phyloP scores from a whole-genome alignment of 2,329 filamentous ascomycete genomes.

The Arthroderma uncinatum region DNA sequence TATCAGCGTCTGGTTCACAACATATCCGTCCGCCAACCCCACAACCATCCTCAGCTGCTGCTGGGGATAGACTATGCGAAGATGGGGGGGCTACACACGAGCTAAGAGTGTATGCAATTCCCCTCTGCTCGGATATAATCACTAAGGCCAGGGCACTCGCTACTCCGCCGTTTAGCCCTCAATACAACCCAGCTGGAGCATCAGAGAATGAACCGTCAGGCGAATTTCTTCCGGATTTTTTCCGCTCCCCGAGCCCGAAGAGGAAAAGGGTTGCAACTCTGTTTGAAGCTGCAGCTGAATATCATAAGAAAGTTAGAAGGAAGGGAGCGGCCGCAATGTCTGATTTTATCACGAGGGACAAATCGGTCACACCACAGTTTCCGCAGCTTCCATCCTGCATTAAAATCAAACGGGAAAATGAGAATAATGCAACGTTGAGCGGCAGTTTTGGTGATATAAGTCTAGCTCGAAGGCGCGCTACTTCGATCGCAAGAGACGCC shows the following conservation, averaged over 20 bases:
- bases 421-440: slow-evolving; percentile 8
- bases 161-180: slow-evolving; percentile 22
- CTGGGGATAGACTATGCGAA: slow-evolving; percentile 10
- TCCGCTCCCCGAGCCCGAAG: slow-evolving; percentile 32
- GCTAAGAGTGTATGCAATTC: slow-evolving; percentile 29
- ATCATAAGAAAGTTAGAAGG: slow-evolving; percentile 32
- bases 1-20: slow-evolving; percentile 15
- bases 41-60: slow-evolving; percentile 26
- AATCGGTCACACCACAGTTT: slow-evolving; percentile 23
- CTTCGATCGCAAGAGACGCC: background rate
- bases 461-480: background rate
- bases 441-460: background rate
- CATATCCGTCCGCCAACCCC: slow-evolving; percentile 24
- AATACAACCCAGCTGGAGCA: slow-evolving; percentile 6
- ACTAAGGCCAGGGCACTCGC: slow-evolving; percentile 26
- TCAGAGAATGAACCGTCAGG: slow-evolving; percentile 17
- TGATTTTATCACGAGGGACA: slow-evolving; percentile 28
- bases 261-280: slow-evolving; percentile 34
- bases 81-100: slow-evolving; percentile 14
- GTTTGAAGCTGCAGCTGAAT: slow-evolving; percentile 33
- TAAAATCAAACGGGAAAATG: slow-evolving; percentile 29
- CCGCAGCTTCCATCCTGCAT: slow-evolving; percentile 18
- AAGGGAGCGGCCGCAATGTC: slow-evolving; percentile 29
- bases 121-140: slow-evolving; percentile 27
- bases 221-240: slow-evolving; percentile 28